phyloP scores from a whole-genome alignment of 2,329 filamentous ascomycete genomes.

The Microdochium bolleyi region DNA sequence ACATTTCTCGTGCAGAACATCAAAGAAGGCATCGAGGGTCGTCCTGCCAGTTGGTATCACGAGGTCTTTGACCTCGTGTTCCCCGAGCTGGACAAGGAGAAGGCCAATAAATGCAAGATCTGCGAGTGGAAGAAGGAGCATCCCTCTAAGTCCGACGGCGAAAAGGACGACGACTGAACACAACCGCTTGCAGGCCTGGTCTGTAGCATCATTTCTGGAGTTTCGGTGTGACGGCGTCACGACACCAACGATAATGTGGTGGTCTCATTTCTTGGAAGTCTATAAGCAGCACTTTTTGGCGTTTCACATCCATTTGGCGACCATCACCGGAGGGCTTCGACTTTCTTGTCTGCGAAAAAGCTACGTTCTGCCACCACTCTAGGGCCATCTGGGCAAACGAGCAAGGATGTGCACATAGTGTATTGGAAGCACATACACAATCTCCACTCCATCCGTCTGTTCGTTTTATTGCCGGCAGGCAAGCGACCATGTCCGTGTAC shows the following conservation, averaged over 20 bases:
- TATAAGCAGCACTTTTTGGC: not conserved
- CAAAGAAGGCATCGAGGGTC: slow-evolving; percentile 90
- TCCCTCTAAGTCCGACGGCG: slow-evolving; percentile 28
- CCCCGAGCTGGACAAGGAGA: slow-evolving; percentile 64
- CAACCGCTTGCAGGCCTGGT: not conserved
- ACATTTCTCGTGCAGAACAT: slow-evolving; percentile 64
- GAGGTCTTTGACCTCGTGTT: slow-evolving; percentile 93
- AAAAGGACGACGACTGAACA: slow-evolving; percentile 24
- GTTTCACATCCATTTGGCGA: not conserved
- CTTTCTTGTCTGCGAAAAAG: too few relatives aligned
- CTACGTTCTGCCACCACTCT: too few relatives aligned
- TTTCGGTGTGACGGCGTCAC: not conserved
- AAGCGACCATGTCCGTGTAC: too few relatives aligned
- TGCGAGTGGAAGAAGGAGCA: slow-evolving; percentile 44
- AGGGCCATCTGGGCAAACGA: too few relatives aligned
- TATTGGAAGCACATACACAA: too few relatives aligned
- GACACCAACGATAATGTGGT: not conserved
- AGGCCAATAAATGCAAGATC: slow-evolving; percentile 68
- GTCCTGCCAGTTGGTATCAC: slow-evolving; percentile 84
- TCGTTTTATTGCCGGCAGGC: too few relatives aligned
- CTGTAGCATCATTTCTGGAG: not conserved
- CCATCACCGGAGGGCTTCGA: too few relatives aligned
- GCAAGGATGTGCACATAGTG: too few relatives aligned
- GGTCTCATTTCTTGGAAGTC: not conserved
- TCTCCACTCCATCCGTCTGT: too few relatives aligned